A percentile compares a stretch with the other conserved stretches of the same genome.
Evolutionary conservation across 768 basidiomycete species (phyloP).

Genomic region (Leccinum barrowsii): DNA sequence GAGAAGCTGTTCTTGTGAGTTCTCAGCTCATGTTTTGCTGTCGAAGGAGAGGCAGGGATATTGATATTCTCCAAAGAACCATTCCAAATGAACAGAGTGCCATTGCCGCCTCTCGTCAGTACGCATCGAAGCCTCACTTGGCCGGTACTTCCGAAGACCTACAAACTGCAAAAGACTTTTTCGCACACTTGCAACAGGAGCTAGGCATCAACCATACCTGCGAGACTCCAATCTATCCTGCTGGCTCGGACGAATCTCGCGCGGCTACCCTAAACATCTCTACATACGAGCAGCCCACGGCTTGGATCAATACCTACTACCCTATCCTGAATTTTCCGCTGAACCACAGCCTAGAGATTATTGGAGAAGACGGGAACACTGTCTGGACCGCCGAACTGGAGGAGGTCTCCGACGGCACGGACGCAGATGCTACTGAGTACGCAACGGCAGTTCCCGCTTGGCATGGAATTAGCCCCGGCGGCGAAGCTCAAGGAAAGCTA

Average conservation of each 20-base stretch:
- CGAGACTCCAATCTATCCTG: slow-evolving; percentile 46
- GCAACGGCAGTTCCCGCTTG: slow-evolving; percentile 58
- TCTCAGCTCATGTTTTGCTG: background rate
- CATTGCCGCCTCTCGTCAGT: slow-evolving; percentile 47
- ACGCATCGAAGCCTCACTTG: slow-evolving; percentile 53
- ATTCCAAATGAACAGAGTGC: slow-evolving; percentile 51
- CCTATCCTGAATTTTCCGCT: slow-evolving; percentile 70
- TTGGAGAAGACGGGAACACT: slow-evolving; percentile 46
- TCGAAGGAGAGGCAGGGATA: background rate
- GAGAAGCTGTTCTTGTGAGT: slow-evolving; percentile 47
- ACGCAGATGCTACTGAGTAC: slow-evolving; percentile 58
- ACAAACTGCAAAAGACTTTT: slow-evolving; percentile 53
- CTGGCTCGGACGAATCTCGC: slow-evolving; percentile 53
- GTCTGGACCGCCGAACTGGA: slow-evolving; percentile 61
- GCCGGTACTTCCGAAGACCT: slow-evolving; percentile 58
- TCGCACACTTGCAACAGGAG: slow-evolving; percentile 48
- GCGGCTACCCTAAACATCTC: slow-evolving; percentile 49
- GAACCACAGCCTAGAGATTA: slow-evolving; percentile 50
- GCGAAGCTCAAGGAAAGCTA: slow-evolving; percentile 58
- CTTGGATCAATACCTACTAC: slow-evolving; percentile 72
- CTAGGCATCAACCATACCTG: slow-evolving; percentile 36
- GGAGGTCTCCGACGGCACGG: slow-evolving; percentile 63
- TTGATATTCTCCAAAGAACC: slow-evolving; percentile 32
- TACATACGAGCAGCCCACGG: slow-evolving; percentile 37
- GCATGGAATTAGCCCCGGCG: slow-evolving; percentile 68